phyloP scores from a whole-genome alignment of 164 flowering plant genomes.

The Protea cynaroides region DNA sequence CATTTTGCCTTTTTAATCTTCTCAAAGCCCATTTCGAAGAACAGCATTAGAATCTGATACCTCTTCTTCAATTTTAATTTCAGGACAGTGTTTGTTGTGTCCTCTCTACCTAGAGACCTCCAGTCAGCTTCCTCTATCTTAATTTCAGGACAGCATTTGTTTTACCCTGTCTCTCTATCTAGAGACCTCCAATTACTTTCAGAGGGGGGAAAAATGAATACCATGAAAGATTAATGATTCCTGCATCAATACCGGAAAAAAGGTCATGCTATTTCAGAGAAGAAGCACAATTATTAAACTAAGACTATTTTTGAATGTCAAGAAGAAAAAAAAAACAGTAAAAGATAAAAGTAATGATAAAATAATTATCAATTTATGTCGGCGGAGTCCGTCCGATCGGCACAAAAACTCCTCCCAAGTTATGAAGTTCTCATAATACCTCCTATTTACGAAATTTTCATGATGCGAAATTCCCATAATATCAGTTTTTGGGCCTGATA shows the following conservation, averaged over 20 bases:
- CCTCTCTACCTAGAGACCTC: slow-evolving; percentile 2
- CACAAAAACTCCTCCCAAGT: too few relatives aligned
- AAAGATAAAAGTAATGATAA: too few relatives aligned
- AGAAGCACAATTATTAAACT: not conserved
- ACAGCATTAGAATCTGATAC: slow-evolving; percentile 21
- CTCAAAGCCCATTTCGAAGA: slow-evolving; percentile 17
- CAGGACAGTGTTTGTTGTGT: slow-evolving; percentile 16
- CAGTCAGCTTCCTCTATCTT: slow-evolving; percentile 27
- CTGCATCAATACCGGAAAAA: slow-evolving; percentile 15
- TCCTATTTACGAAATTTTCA: too few relatives aligned
- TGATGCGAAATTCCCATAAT: too few relatives aligned
- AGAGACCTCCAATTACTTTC: slow-evolving; percentile 9
- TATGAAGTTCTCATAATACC: too few relatives aligned
- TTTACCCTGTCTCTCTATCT: too few relatives aligned
- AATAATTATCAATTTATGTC: too few relatives aligned
- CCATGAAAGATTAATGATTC: not conserved
- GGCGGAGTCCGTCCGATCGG: too few relatives aligned
- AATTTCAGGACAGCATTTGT: too few relatives aligned
- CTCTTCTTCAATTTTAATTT: slow-evolving; percentile 27
- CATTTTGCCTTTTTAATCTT: slow-evolving; percentile 37
- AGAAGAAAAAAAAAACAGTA: too few relatives aligned
- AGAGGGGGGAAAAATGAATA: slow-evolving; percentile 1
- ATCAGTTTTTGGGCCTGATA: too few relatives aligned
- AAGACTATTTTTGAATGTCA: too few relatives aligned
- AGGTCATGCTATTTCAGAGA: not conserved